These are phyloP conservation scores for Acaromyces ingoldii DNA, from an alignment of 1,284 basidiomycete species.

Conservation along the genomic window DNA sequence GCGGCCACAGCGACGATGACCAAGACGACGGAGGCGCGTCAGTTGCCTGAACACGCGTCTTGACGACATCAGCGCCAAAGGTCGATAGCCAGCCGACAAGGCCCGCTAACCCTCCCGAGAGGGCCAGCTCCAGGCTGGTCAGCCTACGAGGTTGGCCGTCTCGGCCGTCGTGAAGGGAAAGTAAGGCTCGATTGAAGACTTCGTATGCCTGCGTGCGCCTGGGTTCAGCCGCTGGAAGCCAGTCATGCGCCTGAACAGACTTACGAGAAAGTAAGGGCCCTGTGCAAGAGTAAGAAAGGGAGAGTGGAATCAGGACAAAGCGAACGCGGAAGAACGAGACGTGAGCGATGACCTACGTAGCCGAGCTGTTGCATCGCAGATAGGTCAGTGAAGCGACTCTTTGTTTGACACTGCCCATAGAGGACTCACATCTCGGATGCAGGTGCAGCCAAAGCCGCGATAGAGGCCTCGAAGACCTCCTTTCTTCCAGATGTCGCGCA, in stretches of 20 bases:
- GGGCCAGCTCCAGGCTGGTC: conserved; percentile 26
- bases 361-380: too few species aligned
- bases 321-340: too few species aligned
- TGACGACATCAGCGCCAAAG: conserved; percentile 43
- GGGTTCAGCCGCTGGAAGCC: not conserved
- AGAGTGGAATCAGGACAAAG: too few species aligned
- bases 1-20: not conserved
- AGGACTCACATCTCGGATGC: conserved; percentile 22
- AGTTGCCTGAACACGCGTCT: conserved; percentile 39
- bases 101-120: conserved; percentile 37
- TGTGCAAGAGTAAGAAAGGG: too few species aligned
- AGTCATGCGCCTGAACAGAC: not conserved
- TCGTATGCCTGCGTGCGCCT: conserved; percentile 19
- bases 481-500: conserved; percentile 16
- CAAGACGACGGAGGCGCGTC: not conserved
- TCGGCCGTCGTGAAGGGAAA: not conserved
- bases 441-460: conserved; percentile 33
- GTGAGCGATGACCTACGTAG: too few species aligned
- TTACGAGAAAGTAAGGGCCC: conserved; percentile 39
- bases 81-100: conserved; percentile 42
- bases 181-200: conserved; percentile 23
- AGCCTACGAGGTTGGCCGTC: not conserved
- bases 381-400: too few species aligned
- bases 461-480: conserved; percentile 28
- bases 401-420: too few species aligned